Conservation (phyloP, 805 yeast species). For the Metschnikowia cubensis region DNA sequence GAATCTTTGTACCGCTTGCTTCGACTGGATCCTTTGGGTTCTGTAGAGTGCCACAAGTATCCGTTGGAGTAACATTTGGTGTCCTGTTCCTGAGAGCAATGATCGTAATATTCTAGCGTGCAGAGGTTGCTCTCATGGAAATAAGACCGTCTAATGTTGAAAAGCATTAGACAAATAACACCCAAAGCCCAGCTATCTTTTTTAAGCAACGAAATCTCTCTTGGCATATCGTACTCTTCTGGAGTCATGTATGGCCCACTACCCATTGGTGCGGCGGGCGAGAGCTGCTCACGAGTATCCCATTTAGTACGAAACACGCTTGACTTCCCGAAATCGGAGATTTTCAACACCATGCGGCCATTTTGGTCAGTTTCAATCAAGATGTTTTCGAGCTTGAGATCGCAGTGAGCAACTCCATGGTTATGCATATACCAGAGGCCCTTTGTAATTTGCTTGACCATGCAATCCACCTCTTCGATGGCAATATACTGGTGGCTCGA, state of each 20-base stretch:
- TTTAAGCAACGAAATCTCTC: constrained; percentile 63
- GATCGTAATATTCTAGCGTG: constrained; percentile 15
- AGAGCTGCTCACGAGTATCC: constrained; percentile 50
- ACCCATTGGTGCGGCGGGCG: constrained; percentile 71
- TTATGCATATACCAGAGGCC: constrained; percentile 84
- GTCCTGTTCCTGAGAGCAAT: constrained; percentile 14
- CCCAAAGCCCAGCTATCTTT: constrained; percentile 93
- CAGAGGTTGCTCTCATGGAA: constrained; percentile 18
- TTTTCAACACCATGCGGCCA: constrained; percentile 22
- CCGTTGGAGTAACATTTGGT: constrained; percentile 19
- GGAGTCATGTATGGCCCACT: constrained; percentile 92
- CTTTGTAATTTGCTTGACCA: constrained; percentile 77
- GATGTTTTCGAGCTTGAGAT: constrained; percentile 84
- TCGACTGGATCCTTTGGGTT: constrained; percentile 8
- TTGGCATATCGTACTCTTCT: constrained; percentile 56
- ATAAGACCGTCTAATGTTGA: constrained; percentile 27
- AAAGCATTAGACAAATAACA: constrained; percentile 35
- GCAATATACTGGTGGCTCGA: constrained; percentile 17
- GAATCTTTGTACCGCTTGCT: constrained; percentile 25
- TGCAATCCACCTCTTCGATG: constrained; percentile 77
- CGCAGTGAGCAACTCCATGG: constrained; percentile 93
- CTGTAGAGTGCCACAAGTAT: constrained; percentile 34
- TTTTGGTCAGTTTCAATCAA: constrained; percentile 44
- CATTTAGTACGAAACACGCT: constrained; percentile 88
- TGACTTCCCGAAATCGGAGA: constrained; percentile 83